phyloP scores from a whole-genome alignment of 116 monocot species.

The Zostera marina region DNA sequence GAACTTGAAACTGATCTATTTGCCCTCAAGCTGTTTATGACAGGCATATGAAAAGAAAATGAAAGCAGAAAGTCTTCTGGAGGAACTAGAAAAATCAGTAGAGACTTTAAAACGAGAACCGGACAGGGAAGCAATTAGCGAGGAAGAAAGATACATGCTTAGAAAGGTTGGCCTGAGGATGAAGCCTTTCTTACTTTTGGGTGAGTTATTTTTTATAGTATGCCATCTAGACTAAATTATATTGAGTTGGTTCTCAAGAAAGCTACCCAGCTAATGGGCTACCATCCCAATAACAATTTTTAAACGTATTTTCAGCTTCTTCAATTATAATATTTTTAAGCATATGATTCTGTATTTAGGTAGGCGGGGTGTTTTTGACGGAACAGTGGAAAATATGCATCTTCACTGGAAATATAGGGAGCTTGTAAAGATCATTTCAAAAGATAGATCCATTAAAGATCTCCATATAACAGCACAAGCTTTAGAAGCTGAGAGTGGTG shows the following conservation, averaged over 20 bases:
- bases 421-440: conserved; percentile 85
- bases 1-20: background rate
- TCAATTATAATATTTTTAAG: conserved; percentile 1
- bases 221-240: too few species aligned
- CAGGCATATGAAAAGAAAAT: conserved; percentile 60
- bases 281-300: too few species aligned
- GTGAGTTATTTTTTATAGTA: conserved; percentile 22
- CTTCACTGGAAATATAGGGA: conserved; percentile 99
- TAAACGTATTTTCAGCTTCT: background rate
- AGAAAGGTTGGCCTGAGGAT: conserved; percentile 80
- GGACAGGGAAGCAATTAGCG: conserved; percentile 66
- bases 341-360: conserved; percentile 24
- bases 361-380: conserved; percentile 91
- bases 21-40: background rate
- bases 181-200: conserved; percentile 75
- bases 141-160: conserved; percentile 96
- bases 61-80: conserved; percentile 59
- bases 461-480: conserved; percentile 44
- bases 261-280: too few species aligned
- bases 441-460: conserved; percentile 31
- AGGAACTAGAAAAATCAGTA: conserved; percentile 33
- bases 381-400: conserved; percentile 98
- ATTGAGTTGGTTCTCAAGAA: too few species aligned
- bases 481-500: conserved; percentile 91
- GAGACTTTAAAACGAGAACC: conserved; percentile 21